These are phyloP conservation scores for Fusarium nurragi DNA, from an alignment of 2,329 filamentous ascomycete species.

Conservation along the genomic window DNA sequence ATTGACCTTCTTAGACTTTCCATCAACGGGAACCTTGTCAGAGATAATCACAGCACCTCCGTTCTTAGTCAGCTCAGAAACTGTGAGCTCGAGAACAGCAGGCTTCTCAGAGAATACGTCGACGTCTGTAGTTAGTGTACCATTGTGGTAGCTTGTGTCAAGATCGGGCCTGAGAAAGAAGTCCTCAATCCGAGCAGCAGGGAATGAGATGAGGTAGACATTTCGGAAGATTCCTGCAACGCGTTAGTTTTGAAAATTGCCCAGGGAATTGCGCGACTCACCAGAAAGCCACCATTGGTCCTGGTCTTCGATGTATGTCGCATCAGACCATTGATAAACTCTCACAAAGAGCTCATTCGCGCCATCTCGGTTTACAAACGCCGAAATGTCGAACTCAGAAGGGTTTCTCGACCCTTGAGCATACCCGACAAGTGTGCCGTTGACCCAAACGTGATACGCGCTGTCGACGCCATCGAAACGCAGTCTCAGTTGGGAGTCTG, in stretches of 20 bases:
- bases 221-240: constrained; percentile 69
- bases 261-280: constrained; percentile 56
- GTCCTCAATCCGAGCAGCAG: constrained; percentile 64
- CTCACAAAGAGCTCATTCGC: constrained; percentile 67
- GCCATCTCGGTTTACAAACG: constrained; percentile 52
- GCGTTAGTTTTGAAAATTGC: constrained; percentile 43
- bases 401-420: constrained; percentile 75
- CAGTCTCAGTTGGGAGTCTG: constrained; percentile 65
- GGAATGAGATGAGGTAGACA: constrained; percentile 69
- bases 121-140: constrained; percentile 58
- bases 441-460: constrained; percentile 75
- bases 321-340: constrained; percentile 78
- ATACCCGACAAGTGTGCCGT: constrained; percentile 71
- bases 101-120: constrained; percentile 50
- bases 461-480: constrained; percentile 78
- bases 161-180: constrained; percentile 66
- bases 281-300: constrained; percentile 75
- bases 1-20: constrained; percentile 51
- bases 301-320: constrained; percentile 75
- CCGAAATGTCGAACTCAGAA: constrained; percentile 73
- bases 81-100: constrained; percentile 53
- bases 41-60: constrained; percentile 49
- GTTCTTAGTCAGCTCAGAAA: constrained; percentile 52
- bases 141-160: constrained; percentile 61
- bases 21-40: constrained; percentile 40